These are phyloP conservation scores for Scedosporium aurantiacum DNA, from an alignment of 2,329 filamentous ascomycete species.

Conservation along the genomic window DNA sequence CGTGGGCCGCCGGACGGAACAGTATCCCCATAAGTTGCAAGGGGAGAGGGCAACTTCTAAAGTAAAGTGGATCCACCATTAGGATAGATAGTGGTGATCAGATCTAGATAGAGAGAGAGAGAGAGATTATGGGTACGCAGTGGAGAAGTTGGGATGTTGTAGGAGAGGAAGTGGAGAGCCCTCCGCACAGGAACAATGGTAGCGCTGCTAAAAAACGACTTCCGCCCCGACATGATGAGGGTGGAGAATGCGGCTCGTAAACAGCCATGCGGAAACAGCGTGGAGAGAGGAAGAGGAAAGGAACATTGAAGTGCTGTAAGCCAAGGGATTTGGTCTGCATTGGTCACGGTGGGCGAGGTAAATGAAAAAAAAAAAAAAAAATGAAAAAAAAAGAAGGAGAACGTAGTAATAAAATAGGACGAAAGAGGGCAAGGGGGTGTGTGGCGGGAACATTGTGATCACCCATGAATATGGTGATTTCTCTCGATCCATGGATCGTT, in stretches of 20 bases:
- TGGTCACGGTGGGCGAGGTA: background rate
- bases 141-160: background rate
- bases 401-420: background rate
- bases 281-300: background rate
- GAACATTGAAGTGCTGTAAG: background rate
- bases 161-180: background rate
- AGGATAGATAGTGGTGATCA: background rate
- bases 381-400: no score
- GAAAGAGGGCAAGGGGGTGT: background rate
- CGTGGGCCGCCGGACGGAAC: constrained; percentile 3
- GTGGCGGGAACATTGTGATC: background rate
- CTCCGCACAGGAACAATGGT: background rate
- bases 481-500: background rate
- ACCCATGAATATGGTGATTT: background rate
- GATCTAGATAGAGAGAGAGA: background rate
- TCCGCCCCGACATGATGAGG: background rate
- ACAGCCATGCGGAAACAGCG: background rate
- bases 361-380: no score
- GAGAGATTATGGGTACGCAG: background rate
- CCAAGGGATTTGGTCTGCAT: background rate
- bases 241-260: background rate
- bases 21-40: constrained; percentile 2
- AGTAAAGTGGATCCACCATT: background rate
- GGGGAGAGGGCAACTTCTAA: background rate
- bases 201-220: background rate